These are phyloP conservation scores for Xylariaceae sp. DNA, from an alignment of 2,329 filamentous ascomycete genomes.

Conservation along the genomic window DNA sequence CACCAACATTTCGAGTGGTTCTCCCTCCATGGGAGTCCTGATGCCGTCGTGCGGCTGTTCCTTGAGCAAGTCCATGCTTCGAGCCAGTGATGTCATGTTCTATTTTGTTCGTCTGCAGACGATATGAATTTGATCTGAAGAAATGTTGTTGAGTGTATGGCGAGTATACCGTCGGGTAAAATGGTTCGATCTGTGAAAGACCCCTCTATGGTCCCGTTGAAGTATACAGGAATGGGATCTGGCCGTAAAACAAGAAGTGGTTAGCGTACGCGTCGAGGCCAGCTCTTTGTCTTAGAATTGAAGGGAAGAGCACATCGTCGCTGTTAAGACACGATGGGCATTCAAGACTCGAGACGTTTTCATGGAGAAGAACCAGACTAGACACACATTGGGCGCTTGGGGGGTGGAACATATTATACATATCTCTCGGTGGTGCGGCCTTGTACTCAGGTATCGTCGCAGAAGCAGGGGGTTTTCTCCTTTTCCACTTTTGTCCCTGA, in stretches of 20 bases:
- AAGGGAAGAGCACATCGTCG: constrained; percentile 17
- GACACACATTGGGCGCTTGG: constrained; percentile 12
- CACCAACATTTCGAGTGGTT: constrained; percentile 24
- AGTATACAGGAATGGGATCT: constrained; percentile 4
- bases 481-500: constrained; percentile 16
- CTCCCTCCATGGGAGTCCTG: constrained; percentile 20
- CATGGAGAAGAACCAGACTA: background rate
- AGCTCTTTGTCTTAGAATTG: constrained; percentile 21
- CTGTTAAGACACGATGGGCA: constrained; percentile 8
- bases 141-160: too few species aligned
- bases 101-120: constrained; percentile 4
- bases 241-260: constrained; percentile 18
- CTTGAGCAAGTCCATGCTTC: constrained; percentile 8
- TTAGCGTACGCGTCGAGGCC: constrained; percentile 20
- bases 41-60: constrained; percentile 21
- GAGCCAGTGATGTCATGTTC: constrained; percentile 9
- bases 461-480: constrained; percentile 9
- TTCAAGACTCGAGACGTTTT: constrained; percentile 7
- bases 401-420: constrained; percentile 12
- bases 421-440: constrained; percentile 5
- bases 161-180: background rate
- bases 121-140: constrained; percentile 1
- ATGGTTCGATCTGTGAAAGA: background rate
- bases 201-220: background rate
- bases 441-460: constrained; percentile 14